Conservation (phyloP, 139 green algal species). For the Auxenochlorella pyrenoidosa region DNA sequence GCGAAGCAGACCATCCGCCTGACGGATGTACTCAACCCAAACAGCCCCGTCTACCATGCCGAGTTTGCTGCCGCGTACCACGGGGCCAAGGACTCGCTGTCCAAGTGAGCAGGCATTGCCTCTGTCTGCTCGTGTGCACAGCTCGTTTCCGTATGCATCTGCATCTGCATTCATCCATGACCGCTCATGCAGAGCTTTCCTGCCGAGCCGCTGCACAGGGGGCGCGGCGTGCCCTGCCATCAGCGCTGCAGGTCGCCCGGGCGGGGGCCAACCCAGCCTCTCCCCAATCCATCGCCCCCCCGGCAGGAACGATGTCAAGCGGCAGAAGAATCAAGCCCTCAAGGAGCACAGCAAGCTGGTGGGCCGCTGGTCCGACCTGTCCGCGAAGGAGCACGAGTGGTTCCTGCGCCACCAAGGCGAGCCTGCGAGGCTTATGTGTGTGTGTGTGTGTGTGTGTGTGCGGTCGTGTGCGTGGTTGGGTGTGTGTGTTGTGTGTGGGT, state of each 20-base stretch:
- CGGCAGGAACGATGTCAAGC: constrained; percentile 11
- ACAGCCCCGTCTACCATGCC: constrained; percentile 21
- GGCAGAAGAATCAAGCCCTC: not conserved
- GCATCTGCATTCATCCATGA: too few species aligned
- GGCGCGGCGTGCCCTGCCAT: too few species aligned
- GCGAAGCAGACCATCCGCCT: too few species aligned
- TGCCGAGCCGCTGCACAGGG: too few species aligned
- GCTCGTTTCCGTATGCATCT: too few species aligned
- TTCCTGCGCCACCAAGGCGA: constrained; percentile 30
- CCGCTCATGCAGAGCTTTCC: too few species aligned
- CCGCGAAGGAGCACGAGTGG: constrained; percentile 38
- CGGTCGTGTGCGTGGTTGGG: not conserved
- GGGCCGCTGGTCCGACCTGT: constrained; percentile 15
- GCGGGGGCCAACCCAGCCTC: too few species aligned
- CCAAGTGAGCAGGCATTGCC: not conserved
- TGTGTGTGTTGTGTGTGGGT: not conserved
- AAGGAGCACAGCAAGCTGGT: constrained; percentile 31
- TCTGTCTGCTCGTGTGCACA: too few species aligned
- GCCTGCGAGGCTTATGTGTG: too few species aligned
- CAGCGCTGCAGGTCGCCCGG: too few species aligned
- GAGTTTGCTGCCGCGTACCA: constrained; percentile 31
- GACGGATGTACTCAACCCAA: constrained; percentile 28
- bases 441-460: not conserved
- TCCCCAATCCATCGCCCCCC: not conserved
- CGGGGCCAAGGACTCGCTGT: not conserved